Conservation (phyloP, 495 filamentous ascomycete genomes). For the Sphaerosporella brunnea region DNA sequence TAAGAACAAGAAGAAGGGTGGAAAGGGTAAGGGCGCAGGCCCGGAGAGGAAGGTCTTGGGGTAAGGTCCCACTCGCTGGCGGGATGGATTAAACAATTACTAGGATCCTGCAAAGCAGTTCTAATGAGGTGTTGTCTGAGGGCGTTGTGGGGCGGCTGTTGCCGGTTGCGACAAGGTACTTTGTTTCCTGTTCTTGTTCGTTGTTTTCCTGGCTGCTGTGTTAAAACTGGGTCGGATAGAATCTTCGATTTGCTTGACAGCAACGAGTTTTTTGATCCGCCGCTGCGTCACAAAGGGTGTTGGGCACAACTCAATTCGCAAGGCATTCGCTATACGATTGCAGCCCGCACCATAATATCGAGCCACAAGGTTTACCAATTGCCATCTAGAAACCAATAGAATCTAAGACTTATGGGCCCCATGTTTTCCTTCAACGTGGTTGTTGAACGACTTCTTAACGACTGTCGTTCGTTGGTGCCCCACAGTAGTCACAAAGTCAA, state of each 20-base stretch:
- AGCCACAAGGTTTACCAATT: too few relatives aligned
- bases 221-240: constrained; percentile 3
- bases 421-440: too few relatives aligned
- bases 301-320: too few relatives aligned
- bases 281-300: too few relatives aligned
- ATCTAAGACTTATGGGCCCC: too few relatives aligned
- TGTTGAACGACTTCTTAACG: too few relatives aligned
- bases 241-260: neutral
- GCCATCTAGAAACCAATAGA: too few relatives aligned
- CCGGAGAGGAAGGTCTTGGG: constrained; percentile 22
- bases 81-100: neutral
- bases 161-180: constrained; percentile 1
- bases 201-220: neutral
- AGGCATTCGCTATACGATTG: too few relatives aligned
- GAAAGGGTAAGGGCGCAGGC: constrained; percentile 8
- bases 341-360: too few relatives aligned
- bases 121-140: constrained; percentile 3
- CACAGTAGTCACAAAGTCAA: too few relatives aligned
- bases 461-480: too few relatives aligned
- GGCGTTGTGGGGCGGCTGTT: neutral
- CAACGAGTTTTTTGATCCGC: too few relatives aligned
- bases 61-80: neutral
- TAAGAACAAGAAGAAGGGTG: constrained; percentile 27
- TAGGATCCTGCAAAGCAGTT: constrained; percentile 1
- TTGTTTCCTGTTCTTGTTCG: constrained; percentile 3